phyloP scores from a whole-genome alignment of 176 grass and related monocot species.

The Bromus sterilis region DNA sequence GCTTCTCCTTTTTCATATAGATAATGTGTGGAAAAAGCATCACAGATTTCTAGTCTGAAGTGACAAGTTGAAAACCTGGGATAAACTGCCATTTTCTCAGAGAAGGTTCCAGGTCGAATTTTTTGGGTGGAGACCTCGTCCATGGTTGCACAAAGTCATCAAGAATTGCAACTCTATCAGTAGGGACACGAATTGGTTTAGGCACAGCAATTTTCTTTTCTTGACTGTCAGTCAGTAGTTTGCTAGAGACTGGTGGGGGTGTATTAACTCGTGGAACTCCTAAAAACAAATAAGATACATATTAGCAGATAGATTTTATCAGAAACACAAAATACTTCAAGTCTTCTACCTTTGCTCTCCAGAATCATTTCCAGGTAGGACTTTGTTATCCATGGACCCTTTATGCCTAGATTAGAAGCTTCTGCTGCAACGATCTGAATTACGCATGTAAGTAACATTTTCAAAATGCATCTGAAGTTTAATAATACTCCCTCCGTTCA shows the following conservation, averaged over 20 bases:
- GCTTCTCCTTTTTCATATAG: neutral
- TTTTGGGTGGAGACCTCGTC: constrained; percentile 91
- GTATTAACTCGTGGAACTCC: constrained; percentile 91
- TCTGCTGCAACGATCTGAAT: constrained; percentile 92
- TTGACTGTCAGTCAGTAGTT: constrained; percentile 69
- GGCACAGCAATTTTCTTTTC: constrained; percentile 77
- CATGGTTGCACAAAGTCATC: constrained; percentile 81
- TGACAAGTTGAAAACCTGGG: constrained; percentile 56
- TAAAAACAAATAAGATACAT: constrained; percentile 39
- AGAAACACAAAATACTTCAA: constrained; percentile 9
- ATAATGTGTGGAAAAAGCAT: constrained; percentile 5
- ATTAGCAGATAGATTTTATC: constrained; percentile 21
- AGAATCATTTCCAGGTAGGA: constrained; percentile 99
- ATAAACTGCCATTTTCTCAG: constrained; percentile 85
- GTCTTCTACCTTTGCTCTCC: constrained; percentile 73
- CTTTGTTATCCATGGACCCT: constrained; percentile 94
- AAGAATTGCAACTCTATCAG: constrained; percentile 39
- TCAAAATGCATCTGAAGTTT: neutral
- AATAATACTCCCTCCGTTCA: too few relatives aligned
- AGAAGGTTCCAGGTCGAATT: constrained; percentile 68
- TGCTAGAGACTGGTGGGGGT: constrained; percentile 72
- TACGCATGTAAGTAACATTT: constrained; percentile 38
- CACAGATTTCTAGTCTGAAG: neutral
- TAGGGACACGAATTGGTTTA: constrained; percentile 69
- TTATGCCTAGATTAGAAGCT: constrained; percentile 73